phyloP scores from a whole-genome alignment of 768 basidiomycete genomes.

The Panaeolus cyanescens region DNA sequence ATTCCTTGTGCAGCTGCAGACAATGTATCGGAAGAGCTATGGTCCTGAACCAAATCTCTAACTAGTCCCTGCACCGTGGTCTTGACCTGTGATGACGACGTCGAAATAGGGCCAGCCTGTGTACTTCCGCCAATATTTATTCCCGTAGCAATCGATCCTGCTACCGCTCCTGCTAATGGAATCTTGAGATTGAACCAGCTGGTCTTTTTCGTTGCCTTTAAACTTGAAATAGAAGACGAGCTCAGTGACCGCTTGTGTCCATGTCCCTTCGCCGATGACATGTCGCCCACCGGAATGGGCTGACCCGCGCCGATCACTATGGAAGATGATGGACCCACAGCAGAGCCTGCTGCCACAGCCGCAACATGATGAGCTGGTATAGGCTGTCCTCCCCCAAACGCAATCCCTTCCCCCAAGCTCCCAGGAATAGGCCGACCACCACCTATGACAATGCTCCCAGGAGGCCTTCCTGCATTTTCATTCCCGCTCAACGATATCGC shows the following conservation, averaged over 20 bases:
- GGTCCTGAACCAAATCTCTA: conserved; percentile 52
- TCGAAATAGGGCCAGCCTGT: conserved; percentile 3
- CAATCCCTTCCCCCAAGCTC: not conserved
- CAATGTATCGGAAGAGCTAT: conserved; percentile 18
- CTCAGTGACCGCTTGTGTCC: conserved; percentile 16
- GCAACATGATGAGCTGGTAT: not conserved
- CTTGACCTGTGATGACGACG: conserved; percentile 42
- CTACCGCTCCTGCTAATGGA: not conserved
- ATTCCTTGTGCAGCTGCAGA: conserved; percentile 42
- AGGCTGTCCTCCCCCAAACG: not conserved
- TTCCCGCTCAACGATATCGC: not conserved
- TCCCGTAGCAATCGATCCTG: not conserved
- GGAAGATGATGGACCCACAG: not conserved
- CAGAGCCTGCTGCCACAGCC: not conserved
- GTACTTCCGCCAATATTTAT: not conserved
- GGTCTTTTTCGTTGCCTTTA: conserved; percentile 20
- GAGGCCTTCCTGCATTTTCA: not conserved
- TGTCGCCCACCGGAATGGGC: not conserved
- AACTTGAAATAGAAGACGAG: conserved; percentile 18
- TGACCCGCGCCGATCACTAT: not conserved
- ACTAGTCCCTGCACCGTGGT: conserved; percentile 54
- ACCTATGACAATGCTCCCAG: not conserved
- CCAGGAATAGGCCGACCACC: not conserved
- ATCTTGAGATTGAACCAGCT: conserved; percentile 33
- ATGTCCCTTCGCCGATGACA: not conserved